A percentile compares a stretch with the other conserved stretches of the same genome.
Conservation (phyloP, 768 basidiomycete genomes). For the Podaxis pistillaris region DNA sequence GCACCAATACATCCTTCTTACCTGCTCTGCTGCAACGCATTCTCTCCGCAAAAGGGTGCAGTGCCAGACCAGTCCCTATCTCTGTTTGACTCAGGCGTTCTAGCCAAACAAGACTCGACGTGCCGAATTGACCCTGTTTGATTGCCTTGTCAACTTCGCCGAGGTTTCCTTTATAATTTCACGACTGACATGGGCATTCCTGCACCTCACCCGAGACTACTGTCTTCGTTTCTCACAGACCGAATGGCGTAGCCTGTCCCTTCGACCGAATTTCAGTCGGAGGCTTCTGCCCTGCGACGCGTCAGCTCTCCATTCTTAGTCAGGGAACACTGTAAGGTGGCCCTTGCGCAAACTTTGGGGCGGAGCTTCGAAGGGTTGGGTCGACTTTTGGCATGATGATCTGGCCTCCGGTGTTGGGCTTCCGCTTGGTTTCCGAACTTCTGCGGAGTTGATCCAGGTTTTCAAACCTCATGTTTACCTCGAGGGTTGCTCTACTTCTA, state of each 20-base stretch:
- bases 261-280: background rate
- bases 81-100: background rate
- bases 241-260: background rate
- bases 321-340: background rate
- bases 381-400: background rate
- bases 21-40: background rate
- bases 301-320: background rate
- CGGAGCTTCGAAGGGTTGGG: background rate
- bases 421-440: constrained; percentile 1
- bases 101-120: background rate
- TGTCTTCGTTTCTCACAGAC: background rate
- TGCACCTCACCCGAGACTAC: background rate
- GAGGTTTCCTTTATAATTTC: background rate
- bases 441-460: background rate
- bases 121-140: background rate
- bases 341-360: background rate
- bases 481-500: background rate
- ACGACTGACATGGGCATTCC: background rate
- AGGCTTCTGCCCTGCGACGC: background rate
- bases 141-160: background rate
- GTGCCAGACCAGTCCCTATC: background rate
- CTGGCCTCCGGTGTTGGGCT: background rate
- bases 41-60: background rate
- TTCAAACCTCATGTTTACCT: background rate
- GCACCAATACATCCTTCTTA: background rate